Conservation (phyloP, 305 asterid genomes). For the Solanum aculeatissimum region DNA sequence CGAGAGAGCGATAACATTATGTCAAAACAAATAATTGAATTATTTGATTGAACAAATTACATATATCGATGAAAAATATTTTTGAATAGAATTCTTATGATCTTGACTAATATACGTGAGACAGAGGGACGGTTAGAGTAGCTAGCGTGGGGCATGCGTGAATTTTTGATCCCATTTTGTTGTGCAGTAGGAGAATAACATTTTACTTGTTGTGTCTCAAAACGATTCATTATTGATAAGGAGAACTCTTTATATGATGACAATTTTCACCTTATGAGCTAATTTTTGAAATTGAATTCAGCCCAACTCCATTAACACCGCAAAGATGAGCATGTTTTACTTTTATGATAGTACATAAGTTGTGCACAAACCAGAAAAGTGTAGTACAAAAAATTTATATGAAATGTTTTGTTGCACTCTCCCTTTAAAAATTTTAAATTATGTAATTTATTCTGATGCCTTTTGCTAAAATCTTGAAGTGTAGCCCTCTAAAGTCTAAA, state of each 20-base stretch:
- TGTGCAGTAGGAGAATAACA: background rate
- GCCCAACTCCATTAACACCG: background rate
- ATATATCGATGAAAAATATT: background rate
- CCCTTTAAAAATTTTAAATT: background rate
- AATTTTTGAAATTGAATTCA: background rate
- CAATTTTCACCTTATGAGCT: background rate
- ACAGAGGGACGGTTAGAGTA: background rate
- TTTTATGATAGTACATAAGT: background rate
- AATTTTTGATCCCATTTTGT: background rate
- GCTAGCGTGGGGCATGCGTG: background rate
- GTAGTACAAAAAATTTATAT: background rate
- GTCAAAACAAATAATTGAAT: background rate
- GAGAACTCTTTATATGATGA: background rate
- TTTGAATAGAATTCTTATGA: background rate
- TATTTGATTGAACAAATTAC: background rate
- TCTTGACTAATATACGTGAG: background rate
- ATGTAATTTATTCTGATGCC: background rate
- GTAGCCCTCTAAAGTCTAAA: background rate
- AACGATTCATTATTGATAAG: background rate
- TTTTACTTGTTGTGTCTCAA: background rate
- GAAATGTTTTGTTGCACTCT: background rate
- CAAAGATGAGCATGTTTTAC: background rate
- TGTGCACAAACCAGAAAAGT: background rate
- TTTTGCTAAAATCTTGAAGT: background rate
- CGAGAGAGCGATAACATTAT: background rate